Percentiles rank a stretch among this genome's conserved stretches.
phyloP scores from a whole-genome alignment of 345 rosid species.

The Brassica rapa region DNA sequence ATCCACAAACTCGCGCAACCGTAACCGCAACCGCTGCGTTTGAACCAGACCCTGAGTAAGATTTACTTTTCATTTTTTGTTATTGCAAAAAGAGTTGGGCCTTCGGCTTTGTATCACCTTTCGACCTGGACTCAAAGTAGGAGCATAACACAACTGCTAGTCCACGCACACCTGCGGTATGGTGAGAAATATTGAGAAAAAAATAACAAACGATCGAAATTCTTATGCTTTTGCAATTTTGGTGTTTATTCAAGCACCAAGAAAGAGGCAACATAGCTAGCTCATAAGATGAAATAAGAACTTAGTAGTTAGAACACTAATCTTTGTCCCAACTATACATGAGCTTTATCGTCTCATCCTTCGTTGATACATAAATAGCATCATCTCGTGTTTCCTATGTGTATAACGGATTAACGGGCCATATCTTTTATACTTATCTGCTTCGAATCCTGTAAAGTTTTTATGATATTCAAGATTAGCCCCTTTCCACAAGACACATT shows the following conservation, averaged over 20 bases:
- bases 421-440: background rate
- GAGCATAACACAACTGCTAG: background rate
- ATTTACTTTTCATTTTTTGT: background rate
- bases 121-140: background rate
- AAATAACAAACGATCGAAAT: background rate
- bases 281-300: background rate
- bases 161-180: background rate
- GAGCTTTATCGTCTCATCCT: background rate
- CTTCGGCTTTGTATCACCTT: background rate
- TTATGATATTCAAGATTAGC: slow-evolving; percentile 8
- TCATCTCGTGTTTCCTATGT: background rate
- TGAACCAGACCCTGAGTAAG: no score
- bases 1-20: no score
- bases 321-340: background rate
- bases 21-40: no score
- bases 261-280: background rate
- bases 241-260: background rate
- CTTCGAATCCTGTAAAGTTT: background rate
- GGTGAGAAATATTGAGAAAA: background rate
- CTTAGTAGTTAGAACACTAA: background rate
- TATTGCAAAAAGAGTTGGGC: background rate
- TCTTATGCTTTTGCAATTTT: background rate
- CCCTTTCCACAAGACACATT: background rate
- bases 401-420: background rate
- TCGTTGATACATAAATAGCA: background rate